Percentiles rank a stretch among this genome's conserved stretches.
phyloP scores from a whole-genome alignment of 441 rosid genomes.

The Cnidoscolus chayamansa region DNA sequence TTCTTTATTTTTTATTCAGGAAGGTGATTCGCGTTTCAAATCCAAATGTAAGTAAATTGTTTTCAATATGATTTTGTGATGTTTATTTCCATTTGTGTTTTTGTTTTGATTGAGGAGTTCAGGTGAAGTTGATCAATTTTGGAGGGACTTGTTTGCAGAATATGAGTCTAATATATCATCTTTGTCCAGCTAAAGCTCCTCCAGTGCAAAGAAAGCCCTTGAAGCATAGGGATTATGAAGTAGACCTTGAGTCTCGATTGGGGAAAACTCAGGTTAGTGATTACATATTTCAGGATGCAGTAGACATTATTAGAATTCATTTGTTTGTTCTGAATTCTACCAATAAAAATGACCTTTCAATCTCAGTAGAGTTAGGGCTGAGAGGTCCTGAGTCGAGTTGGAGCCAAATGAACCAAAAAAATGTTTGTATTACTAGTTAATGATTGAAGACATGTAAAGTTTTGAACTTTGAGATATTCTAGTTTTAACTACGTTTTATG shows the following conservation, averaged over 20 bases:
- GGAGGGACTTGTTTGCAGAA: not conserved
- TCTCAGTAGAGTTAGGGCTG: too few relatives aligned
- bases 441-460: too few relatives aligned
- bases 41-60: constrained; percentile 54
- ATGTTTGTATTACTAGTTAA: too few relatives aligned
- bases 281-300: too few relatives aligned
- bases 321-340: too few relatives aligned
- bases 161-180: not conserved
- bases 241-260: constrained; percentile 88
- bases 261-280: constrained; percentile 83
- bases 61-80: not conserved
- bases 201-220: constrained; percentile 95
- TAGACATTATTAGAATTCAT: too few relatives aligned
- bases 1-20: constrained; percentile 42
- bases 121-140: not conserved
- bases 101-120: too few relatives aligned
- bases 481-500: not conserved
- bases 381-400: too few relatives aligned
- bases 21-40: constrained; percentile 54
- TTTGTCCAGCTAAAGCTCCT: constrained; percentile 70
- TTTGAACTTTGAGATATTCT: not conserved
- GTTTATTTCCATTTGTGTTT: too few relatives aligned
- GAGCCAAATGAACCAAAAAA: too few relatives aligned
- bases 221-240: constrained; percentile 91
- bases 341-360: too few relatives aligned